Conservation (phyloP, 2,329 filamentous ascomycete species). For the Colletotrichum truncatum region DNA sequence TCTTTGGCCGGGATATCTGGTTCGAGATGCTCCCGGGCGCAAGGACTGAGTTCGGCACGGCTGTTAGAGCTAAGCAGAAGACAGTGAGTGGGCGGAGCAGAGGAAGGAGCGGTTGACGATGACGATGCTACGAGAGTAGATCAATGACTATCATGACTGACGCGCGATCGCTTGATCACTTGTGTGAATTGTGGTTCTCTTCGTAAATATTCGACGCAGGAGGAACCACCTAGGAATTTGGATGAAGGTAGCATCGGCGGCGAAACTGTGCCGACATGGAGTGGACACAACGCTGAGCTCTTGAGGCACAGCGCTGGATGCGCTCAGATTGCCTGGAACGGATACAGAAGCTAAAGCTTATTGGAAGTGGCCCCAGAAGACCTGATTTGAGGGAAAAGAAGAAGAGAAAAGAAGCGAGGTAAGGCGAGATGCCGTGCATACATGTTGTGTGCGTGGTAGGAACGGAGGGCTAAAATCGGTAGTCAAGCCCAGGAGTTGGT, state of each 20-base stretch:
- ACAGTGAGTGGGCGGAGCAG: constrained; percentile 28
- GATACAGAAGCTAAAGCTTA: no score
- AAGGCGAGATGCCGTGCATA: not conserved
- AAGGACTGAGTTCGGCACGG: not conserved
- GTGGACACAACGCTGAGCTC: no score
- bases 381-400: no score
- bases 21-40: not conserved
- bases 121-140: constrained; percentile 26
- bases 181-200: not conserved
- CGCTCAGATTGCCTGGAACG: no score
- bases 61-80: not conserved
- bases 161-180: constrained; percentile 19
- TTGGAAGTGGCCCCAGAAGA: no score
- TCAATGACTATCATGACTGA: constrained; percentile 30
- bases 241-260: no score
- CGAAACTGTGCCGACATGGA: no score
- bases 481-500: not conserved
- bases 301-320: no score
- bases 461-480: not conserved
- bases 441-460: not conserved
- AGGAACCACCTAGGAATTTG: no score
- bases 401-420: no score
- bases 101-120: constrained; percentile 15
- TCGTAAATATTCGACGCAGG: not conserved
- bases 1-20: not conserved